A percentile compares a stretch with the other conserved stretches of the same genome.
phyloP scores from a whole-genome alignment of 1,139 yeast genomes.

The Nematodospora anomalae region DNA sequence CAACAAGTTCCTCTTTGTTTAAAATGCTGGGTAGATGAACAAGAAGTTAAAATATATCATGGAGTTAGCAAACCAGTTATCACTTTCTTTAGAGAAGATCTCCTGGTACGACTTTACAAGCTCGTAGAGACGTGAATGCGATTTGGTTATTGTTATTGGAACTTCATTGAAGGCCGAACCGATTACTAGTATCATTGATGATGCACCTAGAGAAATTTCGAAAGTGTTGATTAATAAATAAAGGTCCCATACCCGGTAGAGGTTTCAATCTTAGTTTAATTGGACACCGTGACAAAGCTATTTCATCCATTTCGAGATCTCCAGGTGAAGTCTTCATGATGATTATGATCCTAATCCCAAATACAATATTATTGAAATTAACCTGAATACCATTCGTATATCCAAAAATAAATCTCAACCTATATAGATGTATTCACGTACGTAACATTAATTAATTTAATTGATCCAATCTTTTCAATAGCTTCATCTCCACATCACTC shows the following conservation, averaged over 20 bases:
- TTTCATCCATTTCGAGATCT: slow-evolving; percentile 56
- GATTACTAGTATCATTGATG: slow-evolving; percentile 79
- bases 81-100: slow-evolving; percentile 88
- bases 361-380: slow-evolving; percentile 9
- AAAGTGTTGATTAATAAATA: slow-evolving; percentile 80
- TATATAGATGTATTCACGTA: slow-evolving; percentile 2
- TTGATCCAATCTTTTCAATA: slow-evolving; percentile 41
- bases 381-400: not conserved
- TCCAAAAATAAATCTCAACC: slow-evolving; percentile 1
- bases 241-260: slow-evolving; percentile 73
- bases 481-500: slow-evolving; percentile 56
- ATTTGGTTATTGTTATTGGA: slow-evolving; percentile 79
- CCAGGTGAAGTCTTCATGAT: slow-evolving; percentile 52
- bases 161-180: slow-evolving; percentile 94
- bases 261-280: slow-evolving; percentile 78
- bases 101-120: slow-evolving; percentile 69
- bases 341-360: slow-evolving; percentile 15
- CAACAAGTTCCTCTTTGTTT: slow-evolving; percentile 74
- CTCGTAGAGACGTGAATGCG: slow-evolving; percentile 62
- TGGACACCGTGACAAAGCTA: slow-evolving; percentile 89
- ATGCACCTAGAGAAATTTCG: slow-evolving; percentile 67
- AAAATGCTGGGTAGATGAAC: slow-evolving; percentile 52
- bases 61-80: slow-evolving; percentile 95
- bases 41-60: slow-evolving; percentile 41
- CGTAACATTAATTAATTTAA: slow-evolving; percentile 15